phyloP scores from a whole-genome alignment of 495 filamentous ascomycete genomes.

The Paragyromitra xinjiangensis region DNA sequence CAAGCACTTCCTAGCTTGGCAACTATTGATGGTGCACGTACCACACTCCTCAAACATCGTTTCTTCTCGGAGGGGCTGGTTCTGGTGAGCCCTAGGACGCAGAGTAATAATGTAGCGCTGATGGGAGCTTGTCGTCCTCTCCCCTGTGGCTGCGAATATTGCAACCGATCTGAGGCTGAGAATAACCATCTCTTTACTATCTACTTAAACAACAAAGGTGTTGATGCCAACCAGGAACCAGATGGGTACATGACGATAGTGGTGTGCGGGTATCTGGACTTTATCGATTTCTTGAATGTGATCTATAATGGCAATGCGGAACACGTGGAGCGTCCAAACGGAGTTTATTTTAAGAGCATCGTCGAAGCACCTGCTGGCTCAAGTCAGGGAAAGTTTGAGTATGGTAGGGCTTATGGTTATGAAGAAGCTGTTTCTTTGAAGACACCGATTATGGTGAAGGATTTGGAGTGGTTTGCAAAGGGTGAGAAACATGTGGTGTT shows the following conservation, averaged over 20 bases:
- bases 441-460: not conserved
- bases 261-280: not conserved
- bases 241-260: not conserved
- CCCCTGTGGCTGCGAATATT: not conserved
- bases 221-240: not conserved
- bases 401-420: not conserved
- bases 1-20: too few species aligned
- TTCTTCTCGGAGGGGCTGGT: not conserved
- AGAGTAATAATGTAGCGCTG: not conserved
- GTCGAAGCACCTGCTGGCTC: too few species aligned
- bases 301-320: not conserved
- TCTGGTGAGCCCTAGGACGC: not conserved
- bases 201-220: not conserved
- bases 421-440: not conserved
- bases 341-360: not conserved
- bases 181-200: not conserved
- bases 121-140: not conserved
- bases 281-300: not conserved
- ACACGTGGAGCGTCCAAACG: not conserved
- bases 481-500: not conserved
- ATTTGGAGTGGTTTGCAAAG: not conserved
- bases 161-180: not conserved
- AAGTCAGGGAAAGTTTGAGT: not conserved
- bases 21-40: not conserved
- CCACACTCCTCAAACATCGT: not conserved